Conservation (phyloP, 2,329 filamentous ascomycete genomes). For the Acrocalymma vagum region DNA sequence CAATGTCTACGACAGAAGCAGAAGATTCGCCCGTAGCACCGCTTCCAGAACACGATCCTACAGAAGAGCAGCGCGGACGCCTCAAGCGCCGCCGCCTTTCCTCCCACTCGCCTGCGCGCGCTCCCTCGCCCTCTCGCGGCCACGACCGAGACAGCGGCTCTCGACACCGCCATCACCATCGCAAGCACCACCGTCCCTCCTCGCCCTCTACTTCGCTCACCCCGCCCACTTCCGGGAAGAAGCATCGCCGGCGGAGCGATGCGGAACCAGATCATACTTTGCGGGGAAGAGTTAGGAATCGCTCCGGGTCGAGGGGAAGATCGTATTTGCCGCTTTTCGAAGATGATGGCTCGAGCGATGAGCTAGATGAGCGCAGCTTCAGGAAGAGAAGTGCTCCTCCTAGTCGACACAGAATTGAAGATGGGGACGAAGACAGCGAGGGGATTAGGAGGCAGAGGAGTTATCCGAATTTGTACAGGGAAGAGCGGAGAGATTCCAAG, state of each 20-base stretch:
- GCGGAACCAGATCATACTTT: slow-evolving; percentile 46
- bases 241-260: slow-evolving; percentile 41
- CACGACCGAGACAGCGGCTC: slow-evolving; percentile 42
- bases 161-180: slow-evolving; percentile 40
- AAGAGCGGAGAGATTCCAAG: slow-evolving; percentile 27
- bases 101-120: slow-evolving; percentile 38
- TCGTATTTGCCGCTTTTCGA: slow-evolving; percentile 34
- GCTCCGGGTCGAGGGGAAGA: slow-evolving; percentile 28
- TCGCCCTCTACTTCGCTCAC: slow-evolving; percentile 34
- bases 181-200: slow-evolving; percentile 37
- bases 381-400: slow-evolving; percentile 46
- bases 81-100: slow-evolving; percentile 40
- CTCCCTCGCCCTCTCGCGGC: slow-evolving; percentile 41
- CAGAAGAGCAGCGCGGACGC: slow-evolving; percentile 39
- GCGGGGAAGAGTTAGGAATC: slow-evolving; percentile 38
- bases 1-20: too few relatives aligned
- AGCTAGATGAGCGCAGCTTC: slow-evolving; percentile 33
- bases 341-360: slow-evolving; percentile 26
- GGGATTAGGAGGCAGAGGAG: slow-evolving; percentile 48
- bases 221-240: slow-evolving; percentile 29
- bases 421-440: slow-evolving; percentile 19
- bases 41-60: slow-evolving; percentile 48
- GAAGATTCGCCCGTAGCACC: too few relatives aligned
- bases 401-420: slow-evolving; percentile 35
- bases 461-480: slow-evolving; percentile 41